Conservation (phyloP, 2,329 filamentous ascomycete species). For the Hymenoscyphus linearis region DNA sequence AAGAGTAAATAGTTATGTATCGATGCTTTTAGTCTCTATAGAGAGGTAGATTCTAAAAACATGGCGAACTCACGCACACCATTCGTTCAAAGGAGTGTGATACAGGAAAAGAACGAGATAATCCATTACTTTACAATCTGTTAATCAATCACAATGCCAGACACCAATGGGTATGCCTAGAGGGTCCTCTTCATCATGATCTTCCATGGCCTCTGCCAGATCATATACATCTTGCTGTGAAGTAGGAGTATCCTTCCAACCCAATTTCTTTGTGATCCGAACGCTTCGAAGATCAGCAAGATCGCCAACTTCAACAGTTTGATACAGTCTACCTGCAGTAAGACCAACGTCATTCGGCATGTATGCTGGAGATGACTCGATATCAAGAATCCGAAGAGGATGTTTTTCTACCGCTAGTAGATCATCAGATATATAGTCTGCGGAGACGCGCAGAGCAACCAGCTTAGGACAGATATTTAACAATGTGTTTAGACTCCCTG, state of each 20-base stretch:
- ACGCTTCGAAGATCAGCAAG: conserved; percentile 30
- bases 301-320: conserved; percentile 25
- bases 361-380: conserved; percentile 29
- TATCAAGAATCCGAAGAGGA: conserved; percentile 29
- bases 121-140: not conserved
- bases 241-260: conserved; percentile 19
- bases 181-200: conserved; percentile 5
- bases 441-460: conserved; percentile 27
- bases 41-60: too few relatives aligned
- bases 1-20: too few relatives aligned
- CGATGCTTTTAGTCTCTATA: too few relatives aligned
- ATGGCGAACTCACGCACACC: not conserved
- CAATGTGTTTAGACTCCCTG: conserved; percentile 22
- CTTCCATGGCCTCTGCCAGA: conserved; percentile 5
- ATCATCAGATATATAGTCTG: conserved; percentile 28
- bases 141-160: conserved; percentile 5
- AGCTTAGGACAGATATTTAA: conserved; percentile 25
- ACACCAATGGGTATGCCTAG: conserved; percentile 1
- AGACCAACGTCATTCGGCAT: conserved; percentile 23
- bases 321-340: conserved; percentile 21
- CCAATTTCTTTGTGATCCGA: conserved; percentile 28
- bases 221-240: not conserved
- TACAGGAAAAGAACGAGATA: not conserved
- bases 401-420: conserved; percentile 17
- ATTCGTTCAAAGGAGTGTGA: not conserved